Base-by-base conservation (phyloP, 2,329 filamentous ascomycete species). In the Xylariaceae sp. region DNA sequence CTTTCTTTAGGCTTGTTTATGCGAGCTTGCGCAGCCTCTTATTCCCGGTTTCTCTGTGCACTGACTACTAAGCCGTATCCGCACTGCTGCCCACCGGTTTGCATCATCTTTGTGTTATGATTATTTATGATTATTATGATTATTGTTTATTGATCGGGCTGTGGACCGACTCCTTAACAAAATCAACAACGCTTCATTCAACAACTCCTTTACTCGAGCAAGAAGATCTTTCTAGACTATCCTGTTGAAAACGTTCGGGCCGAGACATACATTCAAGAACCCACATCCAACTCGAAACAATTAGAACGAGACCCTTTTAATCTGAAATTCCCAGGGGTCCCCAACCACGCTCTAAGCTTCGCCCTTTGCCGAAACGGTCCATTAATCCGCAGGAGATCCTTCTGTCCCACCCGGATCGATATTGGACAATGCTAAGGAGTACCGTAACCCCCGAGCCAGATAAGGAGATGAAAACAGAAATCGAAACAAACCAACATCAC, bases 371-470 rank as follows among this genome's bases (percentile, higher is more conserved):
- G 40, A 48, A 14, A 40, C 16, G 47, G 40, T 56, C n/a, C n/a
- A n/a, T 41, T 48, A 48, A 47, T 12, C 40, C 48, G 48, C 37
- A 54, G 49, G 44, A 29, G 56, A 53, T 52, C 55, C 12, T 12
- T 55, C 59, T 50, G 53, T 60, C 57, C 56, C 60, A 50, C 57
- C 57, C 57, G 52, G 62, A 57, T 52, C 56, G 60, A 61, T 63
- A 65, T 55, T 54, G 52, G 48, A 61, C 50, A 60, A 67, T 67
- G 65, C 64, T 66, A 64, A 67, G 63, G 57, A 45, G 56, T 55
- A 55, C 41, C 32, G 44, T 49, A 40, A 40, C 44, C 57, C 54
- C 50, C 40, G 52, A 54, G 49, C 51, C 51, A 50, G 40, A 43
- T 51, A 43, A 32, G 48, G 52, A 54, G 42, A 50, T 57, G 51